These are phyloP conservation scores for Biscutella laevigata DNA, from an alignment of 441 rosid species.

Conservation along the genomic window DNA sequence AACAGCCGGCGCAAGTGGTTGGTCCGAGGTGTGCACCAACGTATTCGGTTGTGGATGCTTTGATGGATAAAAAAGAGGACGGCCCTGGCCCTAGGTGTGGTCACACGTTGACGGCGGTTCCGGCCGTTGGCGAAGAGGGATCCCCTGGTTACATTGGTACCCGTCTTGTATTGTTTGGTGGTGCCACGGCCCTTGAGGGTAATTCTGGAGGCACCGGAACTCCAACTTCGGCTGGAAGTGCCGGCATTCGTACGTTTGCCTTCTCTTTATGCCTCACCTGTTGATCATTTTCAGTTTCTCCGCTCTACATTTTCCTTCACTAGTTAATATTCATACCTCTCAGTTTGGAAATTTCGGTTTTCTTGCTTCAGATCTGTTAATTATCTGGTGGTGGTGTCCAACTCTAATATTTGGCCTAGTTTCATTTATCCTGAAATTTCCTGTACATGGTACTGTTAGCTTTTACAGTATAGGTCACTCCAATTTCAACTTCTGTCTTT, in stretches of 20 bases:
- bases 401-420: background rate
- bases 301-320: background rate
- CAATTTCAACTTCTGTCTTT: background rate
- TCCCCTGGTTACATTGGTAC: constrained; percentile 81
- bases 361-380: background rate
- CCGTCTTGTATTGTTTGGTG: constrained; percentile 90
- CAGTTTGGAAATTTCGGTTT: background rate
- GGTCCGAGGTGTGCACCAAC: constrained; percentile 91
- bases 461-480: background rate
- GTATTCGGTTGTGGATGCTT: constrained; percentile 70
- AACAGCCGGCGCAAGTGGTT: constrained; percentile 46
- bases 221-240: too few relatives aligned
- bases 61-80: constrained; percentile 84
- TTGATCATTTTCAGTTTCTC: constrained; percentile 2
- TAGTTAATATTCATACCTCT: background rate
- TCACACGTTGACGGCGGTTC: constrained; percentile 88
- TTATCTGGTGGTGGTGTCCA: background rate
- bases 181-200: constrained; percentile 98
- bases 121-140: constrained; percentile 97
- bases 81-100: constrained; percentile 98
- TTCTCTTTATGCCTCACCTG: constrained; percentile 2
- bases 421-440: background rate
- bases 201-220: constrained; percentile 84
- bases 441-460: background rate
- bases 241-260: constrained; percentile 72